Conservation (phyloP, 306 rosid genomes). For the Oxytropis ochrocephala region DNA sequence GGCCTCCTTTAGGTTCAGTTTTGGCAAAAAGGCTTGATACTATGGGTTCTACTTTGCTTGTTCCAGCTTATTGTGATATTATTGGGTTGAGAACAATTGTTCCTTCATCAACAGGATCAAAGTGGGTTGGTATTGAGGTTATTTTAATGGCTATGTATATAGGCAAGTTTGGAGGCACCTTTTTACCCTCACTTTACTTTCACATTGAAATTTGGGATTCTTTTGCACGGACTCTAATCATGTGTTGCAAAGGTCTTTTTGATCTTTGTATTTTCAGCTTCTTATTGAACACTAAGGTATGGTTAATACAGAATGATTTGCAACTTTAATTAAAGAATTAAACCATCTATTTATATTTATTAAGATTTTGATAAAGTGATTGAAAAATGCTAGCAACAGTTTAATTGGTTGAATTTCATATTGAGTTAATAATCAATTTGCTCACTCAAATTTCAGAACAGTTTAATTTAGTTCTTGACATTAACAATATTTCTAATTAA, state of each 20-base stretch:
- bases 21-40: conserved; percentile 15
- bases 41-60: conserved; percentile 16
- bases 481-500: too few relatives aligned
- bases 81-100: conserved; percentile 9
- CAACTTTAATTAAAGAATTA: too few relatives aligned
- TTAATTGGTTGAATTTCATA: too few relatives aligned
- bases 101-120: neutral
- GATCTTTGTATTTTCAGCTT: neutral
- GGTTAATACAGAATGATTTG: too few relatives aligned
- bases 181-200: conserved; percentile 19
- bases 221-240: conserved; percentile 17
- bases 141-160: neutral
- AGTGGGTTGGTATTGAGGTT: neutral
- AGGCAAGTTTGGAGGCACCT: conserved; percentile 26
- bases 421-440: too few relatives aligned
- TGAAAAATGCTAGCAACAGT: too few relatives aligned
- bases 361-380: too few relatives aligned
- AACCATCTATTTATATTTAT: too few relatives aligned
- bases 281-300: neutral
- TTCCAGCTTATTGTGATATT: conserved; percentile 21
- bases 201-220: conserved; percentile 25
- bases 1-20: conserved; percentile 30
- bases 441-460: too few relatives aligned
- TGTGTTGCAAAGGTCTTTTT: conserved; percentile 29
- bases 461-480: too few relatives aligned